Percentiles rank a stretch among this genome's conserved stretches.
These are phyloP conservation scores for Ramicandelaber brevisporus DNA, from an alignment of 192 early-diverging fungal species.

Conservation along the genomic window DNA sequence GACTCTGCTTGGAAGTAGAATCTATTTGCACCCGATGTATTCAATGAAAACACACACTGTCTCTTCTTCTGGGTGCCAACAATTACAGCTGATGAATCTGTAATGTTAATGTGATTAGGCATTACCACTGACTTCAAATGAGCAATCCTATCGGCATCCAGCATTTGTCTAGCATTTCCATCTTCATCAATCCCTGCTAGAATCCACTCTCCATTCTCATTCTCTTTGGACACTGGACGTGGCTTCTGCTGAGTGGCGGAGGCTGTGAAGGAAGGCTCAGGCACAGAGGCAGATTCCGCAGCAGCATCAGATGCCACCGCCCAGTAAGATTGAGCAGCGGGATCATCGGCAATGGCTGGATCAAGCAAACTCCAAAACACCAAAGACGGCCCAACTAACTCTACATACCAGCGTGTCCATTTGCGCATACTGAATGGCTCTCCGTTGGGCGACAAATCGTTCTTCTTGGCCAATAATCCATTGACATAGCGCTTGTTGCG, in stretches of 20 bases:
- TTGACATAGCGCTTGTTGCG: slow-evolving; percentile 38
- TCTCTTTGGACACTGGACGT: slow-evolving; percentile 11
- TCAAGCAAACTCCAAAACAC: slow-evolving; percentile 29
- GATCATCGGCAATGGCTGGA: slow-evolving; percentile 14
- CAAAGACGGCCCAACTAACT: slow-evolving; percentile 39
- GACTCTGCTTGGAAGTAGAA: slow-evolving; percentile 33
- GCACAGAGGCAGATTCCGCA: no score
- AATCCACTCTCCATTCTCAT: slow-evolving; percentile 16
- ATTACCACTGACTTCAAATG: slow-evolving; percentile 20
- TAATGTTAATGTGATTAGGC: slow-evolving; percentile 49
- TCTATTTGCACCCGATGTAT: slow-evolving; percentile 41
- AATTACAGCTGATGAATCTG: slow-evolving; percentile 32
- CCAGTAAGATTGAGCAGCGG: no score
- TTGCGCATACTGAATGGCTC: slow-evolving; percentile 25
- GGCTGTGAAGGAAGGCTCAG: no score
- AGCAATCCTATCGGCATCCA: slow-evolving; percentile 3
- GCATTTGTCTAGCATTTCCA: background rate
- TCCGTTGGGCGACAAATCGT: slow-evolving; percentile 30
- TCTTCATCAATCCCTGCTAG: slow-evolving; percentile 5
- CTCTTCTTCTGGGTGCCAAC: slow-evolving; percentile 25
- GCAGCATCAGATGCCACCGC: no score
- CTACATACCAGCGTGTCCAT: slow-evolving; percentile 49
- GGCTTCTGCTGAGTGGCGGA: no score
- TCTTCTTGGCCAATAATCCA: slow-evolving; percentile 46
- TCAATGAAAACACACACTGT: slow-evolving; percentile 31